These are phyloP conservation scores for Clathrospora elynae DNA, from an alignment of 2,329 filamentous ascomycete species.

Conservation along the genomic window DNA sequence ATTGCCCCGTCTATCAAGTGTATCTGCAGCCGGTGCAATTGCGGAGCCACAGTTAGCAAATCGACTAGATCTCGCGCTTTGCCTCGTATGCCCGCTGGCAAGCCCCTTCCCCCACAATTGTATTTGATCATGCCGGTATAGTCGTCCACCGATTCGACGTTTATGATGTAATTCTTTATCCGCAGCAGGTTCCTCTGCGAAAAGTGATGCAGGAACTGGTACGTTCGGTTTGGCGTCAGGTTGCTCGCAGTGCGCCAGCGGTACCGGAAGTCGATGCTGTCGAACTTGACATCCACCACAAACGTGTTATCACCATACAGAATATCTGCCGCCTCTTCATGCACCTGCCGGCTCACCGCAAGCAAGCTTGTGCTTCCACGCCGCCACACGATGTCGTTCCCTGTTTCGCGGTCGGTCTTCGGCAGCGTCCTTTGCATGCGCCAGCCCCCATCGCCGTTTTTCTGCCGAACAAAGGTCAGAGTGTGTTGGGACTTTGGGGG, in stretches of 20 bases:
- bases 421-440: conserved; percentile 35
- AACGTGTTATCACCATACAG: conserved; percentile 56
- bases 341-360: conserved; percentile 48
- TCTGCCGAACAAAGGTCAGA: conserved; percentile 39
- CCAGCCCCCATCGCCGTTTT: conserved; percentile 32
- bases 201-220: conserved; percentile 52
- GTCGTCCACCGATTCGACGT: conserved; percentile 55
- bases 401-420: conserved; percentile 31
- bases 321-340: conserved; percentile 53
- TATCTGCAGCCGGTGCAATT: conserved; percentile 36
- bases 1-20: conserved; percentile 42
- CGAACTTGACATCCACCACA: conserved; percentile 53
- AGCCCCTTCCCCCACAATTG: conserved; percentile 53
- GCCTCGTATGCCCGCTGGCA: conserved; percentile 50
- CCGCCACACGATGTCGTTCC: conserved; percentile 51
- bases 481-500: conserved; percentile 34
- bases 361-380: conserved; percentile 51
- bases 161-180: conserved; percentile 51
- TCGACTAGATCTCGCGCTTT: conserved; percentile 52
- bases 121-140: conserved; percentile 60
- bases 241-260: conserved; percentile 52
- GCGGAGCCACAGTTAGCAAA: conserved; percentile 36
- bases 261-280: conserved; percentile 52
- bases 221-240: conserved; percentile 49
- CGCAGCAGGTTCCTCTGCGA: conserved; percentile 49